Percentiles rank a stretch among this genome's conserved stretches.
Evolutionary conservation across 208 protist genomes (phyloP).

Genomic region (Trypanosoma rangeli): DNA sequence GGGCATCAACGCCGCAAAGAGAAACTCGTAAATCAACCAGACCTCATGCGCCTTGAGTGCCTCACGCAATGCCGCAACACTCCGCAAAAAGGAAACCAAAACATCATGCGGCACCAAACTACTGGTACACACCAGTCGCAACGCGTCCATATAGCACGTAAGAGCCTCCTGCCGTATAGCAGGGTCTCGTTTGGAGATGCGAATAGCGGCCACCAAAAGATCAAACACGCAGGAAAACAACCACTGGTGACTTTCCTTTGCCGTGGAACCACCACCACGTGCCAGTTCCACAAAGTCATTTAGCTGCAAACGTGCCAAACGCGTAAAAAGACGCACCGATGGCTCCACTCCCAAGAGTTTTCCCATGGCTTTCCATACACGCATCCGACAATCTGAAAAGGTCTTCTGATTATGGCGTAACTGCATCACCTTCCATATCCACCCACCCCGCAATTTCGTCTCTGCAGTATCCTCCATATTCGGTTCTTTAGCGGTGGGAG

Average conservation of each 20-base stretch:
- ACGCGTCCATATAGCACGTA: constrained; percentile 8
- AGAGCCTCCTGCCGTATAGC: constrained; percentile 12
- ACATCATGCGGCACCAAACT: constrained; percentile 20
- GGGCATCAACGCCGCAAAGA: constrained; percentile 15
- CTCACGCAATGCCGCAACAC: constrained; percentile 10
- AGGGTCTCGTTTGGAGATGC: constrained; percentile 29
- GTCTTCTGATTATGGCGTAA: constrained; percentile 21
- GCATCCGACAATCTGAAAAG: constrained; percentile 24
- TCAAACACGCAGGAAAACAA: constrained; percentile 26
- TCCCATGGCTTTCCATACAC: constrained; percentile 25
- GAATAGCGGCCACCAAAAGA: constrained; percentile 15
- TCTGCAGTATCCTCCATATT: neutral
- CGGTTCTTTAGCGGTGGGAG: neutral
- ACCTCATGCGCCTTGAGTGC: constrained; percentile 18
- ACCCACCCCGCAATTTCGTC: constrained; percentile 11
- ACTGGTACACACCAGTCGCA: constrained; percentile 25
- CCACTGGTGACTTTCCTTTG: constrained; percentile 22
- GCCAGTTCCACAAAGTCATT: constrained; percentile 21
- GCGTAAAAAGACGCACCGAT: constrained; percentile 13
- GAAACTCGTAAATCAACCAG: constrained; percentile 22
- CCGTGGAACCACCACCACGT: neutral
- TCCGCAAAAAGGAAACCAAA: constrained; percentile 8
- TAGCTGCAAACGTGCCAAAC: constrained; percentile 10
- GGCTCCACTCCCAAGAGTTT: constrained; percentile 19
- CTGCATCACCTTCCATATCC: constrained; percentile 33